These are phyloP conservation scores for Batrachochytrium dendrobatidis DNA, from an alignment of 371 early-diverging fungal species.

Conservation along the genomic window DNA sequence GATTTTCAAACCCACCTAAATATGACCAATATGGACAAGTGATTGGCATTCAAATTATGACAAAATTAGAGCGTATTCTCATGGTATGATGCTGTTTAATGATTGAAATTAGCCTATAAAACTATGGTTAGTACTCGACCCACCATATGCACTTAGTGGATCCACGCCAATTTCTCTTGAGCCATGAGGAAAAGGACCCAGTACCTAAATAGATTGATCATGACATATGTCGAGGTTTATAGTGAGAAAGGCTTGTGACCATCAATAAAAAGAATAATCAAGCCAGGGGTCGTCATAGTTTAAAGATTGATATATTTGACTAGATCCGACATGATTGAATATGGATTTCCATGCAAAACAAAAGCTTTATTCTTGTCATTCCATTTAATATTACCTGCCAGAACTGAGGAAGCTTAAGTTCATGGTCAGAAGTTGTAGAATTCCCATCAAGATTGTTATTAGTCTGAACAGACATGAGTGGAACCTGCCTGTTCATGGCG, in stretches of 20 bases:
- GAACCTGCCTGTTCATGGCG: too few species aligned
- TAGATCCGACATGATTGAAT: too few species aligned
- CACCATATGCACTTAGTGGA: conserved; percentile 58
- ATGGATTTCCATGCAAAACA: too few species aligned
- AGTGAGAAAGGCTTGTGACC: background rate
- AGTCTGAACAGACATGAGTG: too few species aligned
- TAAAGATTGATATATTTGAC: too few species aligned
- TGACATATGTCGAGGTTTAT: background rate
- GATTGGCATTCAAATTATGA: conserved; percentile 8
- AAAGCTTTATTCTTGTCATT: too few species aligned
- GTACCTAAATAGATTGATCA: conserved; percentile 17
- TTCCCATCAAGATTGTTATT: too few species aligned
- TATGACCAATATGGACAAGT: background rate
- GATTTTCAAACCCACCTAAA: conserved; percentile 49
- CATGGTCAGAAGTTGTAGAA: too few species aligned
- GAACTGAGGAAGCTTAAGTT: too few species aligned
- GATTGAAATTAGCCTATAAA: background rate
- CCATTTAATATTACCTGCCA: too few species aligned
- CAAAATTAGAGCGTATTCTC: background rate
- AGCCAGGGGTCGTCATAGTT: too few species aligned
- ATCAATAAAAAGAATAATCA: background rate
- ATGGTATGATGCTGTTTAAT: background rate
- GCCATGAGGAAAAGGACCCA: conserved; percentile 62
- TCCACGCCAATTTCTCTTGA: conserved; percentile 64
- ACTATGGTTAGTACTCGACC: background rate